A percentile compares a stretch with the other conserved stretches of the same genome.
These are phyloP conservation scores for Tephrocybe sp. DNA, from an alignment of 768 basidiomycete genomes.

Conservation along the genomic window DNA sequence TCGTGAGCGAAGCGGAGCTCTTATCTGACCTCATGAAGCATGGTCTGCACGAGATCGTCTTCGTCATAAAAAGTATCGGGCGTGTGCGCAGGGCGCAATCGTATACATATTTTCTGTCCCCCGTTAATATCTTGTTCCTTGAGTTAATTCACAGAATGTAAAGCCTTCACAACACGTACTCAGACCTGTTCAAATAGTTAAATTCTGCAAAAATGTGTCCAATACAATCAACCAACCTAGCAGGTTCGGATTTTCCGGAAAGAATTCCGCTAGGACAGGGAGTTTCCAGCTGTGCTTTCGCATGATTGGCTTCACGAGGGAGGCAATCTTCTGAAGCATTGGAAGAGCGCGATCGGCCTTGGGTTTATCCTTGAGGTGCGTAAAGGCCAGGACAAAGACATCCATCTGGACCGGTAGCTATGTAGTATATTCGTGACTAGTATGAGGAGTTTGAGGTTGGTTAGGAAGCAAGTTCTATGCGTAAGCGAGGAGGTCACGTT, in stretches of 20 bases:
- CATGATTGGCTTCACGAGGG: constrained; percentile 94
- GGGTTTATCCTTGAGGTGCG: constrained; percentile 68
- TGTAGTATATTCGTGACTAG: too few relatives aligned
- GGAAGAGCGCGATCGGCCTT: constrained; percentile 66
- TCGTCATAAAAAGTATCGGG: constrained; percentile 74
- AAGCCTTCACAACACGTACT: constrained; percentile 26
- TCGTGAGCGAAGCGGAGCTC: too few relatives aligned
- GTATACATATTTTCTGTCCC: constrained; percentile 81
- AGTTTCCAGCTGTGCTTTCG: constrained; percentile 78
- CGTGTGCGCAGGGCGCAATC: constrained; percentile 71
- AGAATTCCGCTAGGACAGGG: constrained; percentile 84
- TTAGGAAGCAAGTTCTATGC: too few relatives aligned
- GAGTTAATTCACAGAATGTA: constrained; percentile 1
- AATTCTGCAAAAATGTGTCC: background rate
- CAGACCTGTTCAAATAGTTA: constrained; percentile 27
- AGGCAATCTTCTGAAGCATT: constrained; percentile 68
- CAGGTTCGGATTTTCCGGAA: constrained; percentile 70
- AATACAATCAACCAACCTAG: constrained; percentile 56
- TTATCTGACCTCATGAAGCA: constrained; percentile 88
- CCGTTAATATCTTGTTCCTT: constrained; percentile 61
- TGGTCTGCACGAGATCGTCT: constrained; percentile 74
- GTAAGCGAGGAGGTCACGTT: too few relatives aligned
- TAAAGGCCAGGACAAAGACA: constrained; percentile 62
- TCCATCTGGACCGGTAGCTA: too few relatives aligned
- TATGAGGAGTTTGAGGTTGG: too few relatives aligned